Evolutionary conservation across 140 eudicot genomes (phyloP), one percentile per base, ranked within the genome.

Genomic region (Ambrosia hybrid): DNA sequence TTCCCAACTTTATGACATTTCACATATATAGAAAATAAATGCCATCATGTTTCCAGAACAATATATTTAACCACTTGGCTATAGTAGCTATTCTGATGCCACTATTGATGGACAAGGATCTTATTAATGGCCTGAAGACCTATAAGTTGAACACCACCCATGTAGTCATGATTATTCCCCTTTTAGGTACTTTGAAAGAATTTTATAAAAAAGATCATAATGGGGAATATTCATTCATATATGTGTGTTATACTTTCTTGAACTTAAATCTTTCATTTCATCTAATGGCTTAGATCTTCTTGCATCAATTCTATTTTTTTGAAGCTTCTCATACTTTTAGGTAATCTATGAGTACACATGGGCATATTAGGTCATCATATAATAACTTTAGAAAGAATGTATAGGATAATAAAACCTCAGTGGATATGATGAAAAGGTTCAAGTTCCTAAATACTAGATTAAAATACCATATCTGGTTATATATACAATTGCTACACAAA

Each of bases 261-360:
- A 13, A 53, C 14, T 53, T 53, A 14, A 4, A 53, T 53, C 21
- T 53, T 0, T 53, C 8, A n/a, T 0, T 53, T 53, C 21, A 53
- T 53, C 11, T 53, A 14, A 53, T 56, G 61, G 61, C 46, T 30
- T 13, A 49, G 58, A 49, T 68, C 30, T 68, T 68, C 30, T 68
- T 8, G 73, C 59, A 68, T 68, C 73, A 68, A 68, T 49, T 68
- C 73, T 48, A 68, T 33, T 4, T 6, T 46, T 51, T 67, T 14
- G 72, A 21, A 67, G 11, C 59, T 67, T 26, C 72, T 16, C 2
- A 60, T 21, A 33, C 14, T 46, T 26, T 1, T 11, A 67, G 12
- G 13, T 33, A 48, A 67, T 49, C 13, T 67, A 67, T 48, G 33
- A 67, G 57, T 67, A 48, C 45, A 49, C 60, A 12, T 68, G 60